Conservation (phyloP, 805 yeast species). For the Blastobotrys muscicola region DNA sequence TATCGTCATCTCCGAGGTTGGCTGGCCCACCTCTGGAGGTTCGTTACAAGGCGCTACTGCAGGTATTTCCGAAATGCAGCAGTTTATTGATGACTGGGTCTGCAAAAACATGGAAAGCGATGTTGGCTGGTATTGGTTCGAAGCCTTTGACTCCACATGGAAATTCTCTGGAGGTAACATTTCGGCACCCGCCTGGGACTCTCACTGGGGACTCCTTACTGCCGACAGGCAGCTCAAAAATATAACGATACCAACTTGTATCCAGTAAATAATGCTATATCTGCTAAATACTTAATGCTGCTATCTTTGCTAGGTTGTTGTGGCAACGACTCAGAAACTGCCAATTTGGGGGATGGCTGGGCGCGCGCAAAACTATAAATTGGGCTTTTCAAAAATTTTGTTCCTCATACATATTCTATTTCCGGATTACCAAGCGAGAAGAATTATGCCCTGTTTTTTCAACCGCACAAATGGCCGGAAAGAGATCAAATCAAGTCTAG, state of each 20-base stretch:
- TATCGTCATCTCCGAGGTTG: slow-evolving; percentile 50
- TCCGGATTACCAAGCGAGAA: slow-evolving; percentile 20
- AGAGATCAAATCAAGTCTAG: slow-evolving; percentile 18
- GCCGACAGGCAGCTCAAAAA: slow-evolving; percentile 36
- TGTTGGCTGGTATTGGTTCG: slow-evolving; percentile 51
- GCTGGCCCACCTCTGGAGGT: slow-evolving; percentile 68
- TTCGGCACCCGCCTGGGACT: background rate
- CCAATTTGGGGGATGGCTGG: background rate
- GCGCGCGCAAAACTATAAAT: slow-evolving; percentile 1
- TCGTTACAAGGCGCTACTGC: slow-evolving; percentile 38
- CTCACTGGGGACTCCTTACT: slow-evolving; percentile 58
- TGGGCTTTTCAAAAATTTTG: slow-evolving; percentile 1
- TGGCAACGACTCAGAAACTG: background rate
- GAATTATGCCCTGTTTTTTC: slow-evolving; percentile 10
- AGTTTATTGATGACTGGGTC: slow-evolving; percentile 43
- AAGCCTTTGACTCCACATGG: slow-evolving; percentile 71
- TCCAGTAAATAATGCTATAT: background rate
- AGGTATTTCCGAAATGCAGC: slow-evolving; percentile 34
- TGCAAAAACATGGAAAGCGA: slow-evolving; percentile 34
- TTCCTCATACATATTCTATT: slow-evolving; percentile 10
- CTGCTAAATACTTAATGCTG: background rate
- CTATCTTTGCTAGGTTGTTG: background rate
- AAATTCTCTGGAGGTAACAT: slow-evolving; percentile 23
- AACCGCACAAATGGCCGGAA: slow-evolving; percentile 25
- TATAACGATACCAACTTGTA: slow-evolving; percentile 34